Evolutionary conservation across 2,329 filamentous ascomycete species (phyloP), one percentile per base, ranked within the genome.

Genomic region (Sphaerostilbella broomeana): DNA sequence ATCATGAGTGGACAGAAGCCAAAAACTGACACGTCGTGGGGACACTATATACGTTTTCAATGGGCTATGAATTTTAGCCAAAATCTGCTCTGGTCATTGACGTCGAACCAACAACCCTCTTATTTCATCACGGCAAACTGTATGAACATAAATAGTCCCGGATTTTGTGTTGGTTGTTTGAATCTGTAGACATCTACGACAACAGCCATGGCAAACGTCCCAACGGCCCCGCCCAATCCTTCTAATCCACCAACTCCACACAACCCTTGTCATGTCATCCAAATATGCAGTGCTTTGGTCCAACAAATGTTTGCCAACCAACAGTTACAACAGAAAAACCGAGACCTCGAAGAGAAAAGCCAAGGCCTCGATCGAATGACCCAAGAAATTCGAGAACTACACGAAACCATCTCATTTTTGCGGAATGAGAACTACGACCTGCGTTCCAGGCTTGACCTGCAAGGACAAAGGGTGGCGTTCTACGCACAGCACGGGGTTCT

Each of bases 191-290:
- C 15, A 18, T 17, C 16, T 10, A 19, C 16, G 19, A 12, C 17
- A 19, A 12, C 8, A 12, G 19, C 29, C 16, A 32, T 32, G 29
- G 29, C 29, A 18, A 32, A 12, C 17, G 7, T 32, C 19, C 29
- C 11, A 19, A 4, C 19, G n/a, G n/a, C n/a, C n/a, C n/a, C n/a
- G n/a, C n/a, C n/a, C n/a, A n/a, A n/a, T n/a, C n/a, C n/a, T n/a
- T n/a, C n/a, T n/a, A n/a, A n/a, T n/a, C 29, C 15, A n/a, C 25
- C 25, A 27, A n/a, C n/a, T 10, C 25, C 25, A 27, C 29, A 13
- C 15, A 32, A 18, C 17, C 29, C 29, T 19, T n/a, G n/a, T n/a
- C 29, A 32, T 32, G 10, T 32, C 17, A 32, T 32, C 29, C 29
- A 32, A 19, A 19, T 19, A 10, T 32, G 29, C 29, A 17, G 15